Base-by-base conservation (phyloP, 495 filamentous ascomycete genomes). In the Umbilicaria muhlenbergii region DNA sequence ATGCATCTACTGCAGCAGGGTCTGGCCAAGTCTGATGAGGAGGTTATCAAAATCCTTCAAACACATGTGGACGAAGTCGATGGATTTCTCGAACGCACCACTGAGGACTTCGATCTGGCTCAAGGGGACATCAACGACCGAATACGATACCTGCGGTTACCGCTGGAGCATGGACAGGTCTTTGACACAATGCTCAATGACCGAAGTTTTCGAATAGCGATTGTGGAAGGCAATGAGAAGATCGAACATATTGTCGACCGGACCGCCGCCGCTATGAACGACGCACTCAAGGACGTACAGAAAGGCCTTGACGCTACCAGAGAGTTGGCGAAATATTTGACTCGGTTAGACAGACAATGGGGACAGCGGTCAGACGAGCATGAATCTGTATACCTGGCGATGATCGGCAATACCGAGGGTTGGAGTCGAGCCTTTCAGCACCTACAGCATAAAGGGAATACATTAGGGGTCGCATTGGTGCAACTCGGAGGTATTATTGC, bases 11-110 rank as follows among this genome's bases (percentile, higher is more conserved):
- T 98, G 31, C 77, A 89, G 32, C 79, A 88, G 51, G 74, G 76
- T 38, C 73, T 92, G 48, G 89, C 91, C 14, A 94, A 86, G 60
- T 88, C 83, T 45, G 81, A 95, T 34, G 69, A 74, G 14, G 78
- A 87, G 47, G 89, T 95, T 13, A 76, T 94, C 50, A 78, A 74
- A 37, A 96, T 96, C 38, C 73, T 98, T 37, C 85, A 94, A 56
- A 75, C 69, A 15, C 91, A 98, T 60, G 88, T 98, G 37, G 78
- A 94, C 56, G 92, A 95, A 56, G 70, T 96, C 32, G 91, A 98
- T 58, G 77, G 79, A 45, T 95, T 94, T 58, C 61, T 95, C 11
- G 83, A 91, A 52, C 73, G 77, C 32, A 86, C 85, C 0, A 73
- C 81, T 11, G 86, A 91, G 45, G 89, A 95, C 58, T 82, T 96